Conservation (phyloP, 441 rosid species). For the Adansonia rubrostipa region DNA sequence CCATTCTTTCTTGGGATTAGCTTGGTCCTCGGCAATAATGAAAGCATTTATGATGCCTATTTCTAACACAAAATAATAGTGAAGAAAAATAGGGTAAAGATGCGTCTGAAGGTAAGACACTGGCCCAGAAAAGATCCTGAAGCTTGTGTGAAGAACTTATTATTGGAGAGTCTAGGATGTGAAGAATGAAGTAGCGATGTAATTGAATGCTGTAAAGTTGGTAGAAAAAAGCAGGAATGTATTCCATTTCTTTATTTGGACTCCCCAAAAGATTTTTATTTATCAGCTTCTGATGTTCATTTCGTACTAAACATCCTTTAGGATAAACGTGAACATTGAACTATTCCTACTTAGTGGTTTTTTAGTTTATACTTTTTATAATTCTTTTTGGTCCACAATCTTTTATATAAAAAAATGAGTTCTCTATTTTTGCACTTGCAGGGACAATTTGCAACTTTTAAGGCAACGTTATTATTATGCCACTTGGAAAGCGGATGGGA, state of each 20-base stretch:
- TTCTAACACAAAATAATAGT: background rate
- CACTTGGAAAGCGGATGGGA: constrained; percentile 99
- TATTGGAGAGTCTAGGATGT: background rate
- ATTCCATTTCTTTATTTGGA: background rate
- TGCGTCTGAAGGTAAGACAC: background rate
- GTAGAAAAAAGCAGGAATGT: background rate
- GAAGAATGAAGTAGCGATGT: background rate
- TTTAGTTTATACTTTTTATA: background rate
- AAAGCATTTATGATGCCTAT: background rate
- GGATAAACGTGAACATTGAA: background rate
- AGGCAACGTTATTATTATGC: constrained; percentile 99
- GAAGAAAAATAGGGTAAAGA: constrained; percentile 6
- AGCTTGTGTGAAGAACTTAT: background rate
- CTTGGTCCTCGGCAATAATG: constrained; percentile 8
- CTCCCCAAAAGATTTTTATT: background rate
- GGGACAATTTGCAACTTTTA: constrained; percentile 88
- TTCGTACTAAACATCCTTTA: background rate
- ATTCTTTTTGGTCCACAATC: no score
- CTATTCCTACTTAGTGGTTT: background rate
- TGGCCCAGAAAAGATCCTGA: constrained; percentile 3
- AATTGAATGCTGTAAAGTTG: background rate
- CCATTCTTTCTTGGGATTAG: constrained; percentile 15
- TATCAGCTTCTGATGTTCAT: background rate
- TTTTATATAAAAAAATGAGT: background rate
- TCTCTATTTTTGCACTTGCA: constrained; percentile 42